These are phyloP conservation scores for Nissolia schottii DNA, from an alignment of 306 rosid species.

Conservation along the genomic window DNA sequence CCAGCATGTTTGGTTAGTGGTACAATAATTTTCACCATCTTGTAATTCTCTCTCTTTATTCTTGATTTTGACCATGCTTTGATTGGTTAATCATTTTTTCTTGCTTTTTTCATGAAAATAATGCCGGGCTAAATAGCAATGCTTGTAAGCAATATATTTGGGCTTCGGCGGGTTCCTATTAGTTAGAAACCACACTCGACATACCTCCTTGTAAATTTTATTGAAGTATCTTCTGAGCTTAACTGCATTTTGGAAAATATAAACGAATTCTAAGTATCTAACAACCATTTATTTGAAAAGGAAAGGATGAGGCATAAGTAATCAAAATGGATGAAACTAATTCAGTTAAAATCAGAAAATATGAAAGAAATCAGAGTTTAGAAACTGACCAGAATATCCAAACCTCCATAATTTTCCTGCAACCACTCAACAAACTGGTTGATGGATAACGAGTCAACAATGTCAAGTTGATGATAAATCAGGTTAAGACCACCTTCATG, in stretches of 20 bases:
- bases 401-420: slow-evolving; percentile 63
- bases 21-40: no score
- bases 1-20: no score
- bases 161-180: no score
- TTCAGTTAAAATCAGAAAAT: neutral
- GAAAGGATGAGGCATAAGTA: neutral
- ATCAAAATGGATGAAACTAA: slow-evolving; percentile 3
- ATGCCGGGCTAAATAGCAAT: no score
- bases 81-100: no score
- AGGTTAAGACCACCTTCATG: slow-evolving; percentile 77
- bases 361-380: neutral
- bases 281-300: neutral
- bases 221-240: neutral
- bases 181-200: neutral
- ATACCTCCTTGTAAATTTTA: neutral
- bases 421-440: slow-evolving; percentile 66
- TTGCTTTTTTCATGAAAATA: no score
- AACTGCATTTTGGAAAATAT: neutral
- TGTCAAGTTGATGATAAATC: slow-evolving; percentile 69
- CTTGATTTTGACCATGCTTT: no score
- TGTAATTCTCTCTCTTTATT: no score
- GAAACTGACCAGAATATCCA: slow-evolving; percentile 79
- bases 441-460: slow-evolving; percentile 53
- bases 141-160: no score
- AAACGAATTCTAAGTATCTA: neutral